A percentile compares a stretch with the other conserved stretches of the same genome.
Conservation (phyloP, 805 yeast species). For the Sugiyamaella mastotermitis region DNA sequence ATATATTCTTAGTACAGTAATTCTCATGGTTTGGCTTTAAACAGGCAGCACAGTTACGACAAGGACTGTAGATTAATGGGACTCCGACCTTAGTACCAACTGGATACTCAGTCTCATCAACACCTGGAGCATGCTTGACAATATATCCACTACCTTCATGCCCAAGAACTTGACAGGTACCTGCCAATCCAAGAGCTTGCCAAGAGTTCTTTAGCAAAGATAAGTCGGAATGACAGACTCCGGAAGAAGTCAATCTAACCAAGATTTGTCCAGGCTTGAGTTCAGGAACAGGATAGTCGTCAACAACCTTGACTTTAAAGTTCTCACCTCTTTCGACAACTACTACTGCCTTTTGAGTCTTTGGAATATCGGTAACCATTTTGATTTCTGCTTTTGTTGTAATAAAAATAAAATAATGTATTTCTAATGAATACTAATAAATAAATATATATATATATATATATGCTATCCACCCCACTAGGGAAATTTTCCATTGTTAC, state of each 20-base stretch:
- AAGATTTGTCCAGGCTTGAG: constrained; percentile 23
- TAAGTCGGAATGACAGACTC: constrained; percentile 40
- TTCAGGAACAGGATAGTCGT: constrained; percentile 31
- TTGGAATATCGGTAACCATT: constrained; percentile 23
- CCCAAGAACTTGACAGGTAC: constrained; percentile 21
- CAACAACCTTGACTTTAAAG: constrained; percentile 29
- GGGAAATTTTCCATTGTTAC: no score
- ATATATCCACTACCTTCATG: constrained; percentile 30
- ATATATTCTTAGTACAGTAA: constrained; percentile 57
- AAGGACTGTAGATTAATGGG: constrained; percentile 20
- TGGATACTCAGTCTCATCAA: constrained; percentile 15
- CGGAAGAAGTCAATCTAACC: constrained; percentile 33
- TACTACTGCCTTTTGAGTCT: constrained; percentile 31
- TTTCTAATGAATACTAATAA: no score
- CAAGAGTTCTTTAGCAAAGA: constrained; percentile 37
- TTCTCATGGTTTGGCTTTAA: constrained; percentile 33
- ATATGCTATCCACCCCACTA: no score
- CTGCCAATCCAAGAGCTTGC: constrained; percentile 25
- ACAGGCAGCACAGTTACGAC: constrained; percentile 24
- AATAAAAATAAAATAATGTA: background rate
- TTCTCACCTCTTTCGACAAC: constrained; percentile 31
- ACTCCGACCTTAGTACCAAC: constrained; percentile 25
- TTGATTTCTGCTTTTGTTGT: background rate
- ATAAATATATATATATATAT: no score
- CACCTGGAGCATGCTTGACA: constrained; percentile 23